phyloP scores from a whole-genome alignment of 768 basidiomycete genomes.

The Austroboletus eburneus region DNA sequence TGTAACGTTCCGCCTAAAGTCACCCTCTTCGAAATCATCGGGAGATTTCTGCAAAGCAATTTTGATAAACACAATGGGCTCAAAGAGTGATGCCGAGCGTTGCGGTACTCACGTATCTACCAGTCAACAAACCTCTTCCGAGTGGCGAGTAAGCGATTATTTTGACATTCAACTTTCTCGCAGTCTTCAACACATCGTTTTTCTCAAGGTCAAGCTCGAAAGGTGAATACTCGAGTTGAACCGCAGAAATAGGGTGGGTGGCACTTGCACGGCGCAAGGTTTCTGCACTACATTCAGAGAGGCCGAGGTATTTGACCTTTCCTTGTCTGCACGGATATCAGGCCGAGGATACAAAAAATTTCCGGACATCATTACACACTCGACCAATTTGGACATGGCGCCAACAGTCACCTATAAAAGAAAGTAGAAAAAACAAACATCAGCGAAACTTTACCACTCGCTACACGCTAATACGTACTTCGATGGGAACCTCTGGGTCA shows the following conservation, averaged over 20 bases:
- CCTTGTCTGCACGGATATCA: constrained; percentile 28
- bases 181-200: constrained; percentile 39
- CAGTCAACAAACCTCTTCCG: constrained; percentile 49
- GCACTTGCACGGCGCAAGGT: constrained; percentile 49
- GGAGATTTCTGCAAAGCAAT: constrained; percentile 26
- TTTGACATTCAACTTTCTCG: constrained; percentile 46
- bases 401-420: constrained; percentile 35
- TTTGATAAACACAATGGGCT: background rate
- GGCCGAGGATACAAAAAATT: background rate
- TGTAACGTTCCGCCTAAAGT: constrained; percentile 23
- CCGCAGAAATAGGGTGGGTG: constrained; percentile 46
- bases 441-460: background rate
- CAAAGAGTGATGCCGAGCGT: background rate
- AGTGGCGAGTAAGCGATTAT: constrained; percentile 52
- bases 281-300: constrained; percentile 46
- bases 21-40: constrained; percentile 29
- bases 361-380: constrained; percentile 29
- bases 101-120: constrained; percentile 33
- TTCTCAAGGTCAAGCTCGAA: constrained; percentile 47
- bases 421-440: background rate
- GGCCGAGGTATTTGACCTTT: constrained; percentile 45
- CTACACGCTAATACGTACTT: constrained; percentile 27
- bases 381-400: constrained; percentile 50
- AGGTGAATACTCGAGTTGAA: constrained; percentile 51
- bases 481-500: constrained; percentile 44